Evolutionary conservation across 2,329 filamentous ascomycete species (phyloP).

Genomic region (Curvularia sp.): DNA sequence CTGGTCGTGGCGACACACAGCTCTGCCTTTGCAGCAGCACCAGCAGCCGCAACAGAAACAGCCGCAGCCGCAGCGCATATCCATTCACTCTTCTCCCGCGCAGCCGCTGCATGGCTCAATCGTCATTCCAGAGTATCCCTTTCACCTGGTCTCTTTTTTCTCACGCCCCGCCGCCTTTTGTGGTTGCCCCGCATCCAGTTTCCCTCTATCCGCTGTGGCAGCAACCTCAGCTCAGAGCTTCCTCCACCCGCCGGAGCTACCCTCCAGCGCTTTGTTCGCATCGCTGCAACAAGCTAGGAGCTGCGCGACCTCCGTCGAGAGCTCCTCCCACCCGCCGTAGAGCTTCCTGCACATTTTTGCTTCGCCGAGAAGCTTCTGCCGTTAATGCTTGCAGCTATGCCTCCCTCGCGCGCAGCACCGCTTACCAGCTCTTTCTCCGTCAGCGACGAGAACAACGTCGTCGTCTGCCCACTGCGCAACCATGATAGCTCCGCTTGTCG

Average conservation of each 20-base stretch:
- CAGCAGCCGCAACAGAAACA: neutral
- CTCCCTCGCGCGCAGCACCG: conserved; percentile 77
- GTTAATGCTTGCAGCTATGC: conserved; percentile 70
- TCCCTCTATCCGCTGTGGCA: conserved; percentile 19
- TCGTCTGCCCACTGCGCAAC: conserved; percentile 93
- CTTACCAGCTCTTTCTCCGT: conserved; percentile 91
- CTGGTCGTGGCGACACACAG: conserved; percentile 21
- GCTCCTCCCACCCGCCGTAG: conserved; percentile 3
- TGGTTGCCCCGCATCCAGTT: conserved; percentile 21
- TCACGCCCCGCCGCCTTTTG: conserved; percentile 16
- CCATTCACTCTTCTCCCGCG: conserved; percentile 2
- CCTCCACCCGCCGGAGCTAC: conserved; percentile 11
- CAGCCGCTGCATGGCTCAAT: conserved; percentile 7
- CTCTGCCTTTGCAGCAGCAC: conserved; percentile 8
- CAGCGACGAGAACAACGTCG: conserved; percentile 91
- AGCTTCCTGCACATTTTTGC: conserved; percentile 15
- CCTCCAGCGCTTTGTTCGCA: conserved; percentile 3
- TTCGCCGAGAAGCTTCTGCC: conserved; percentile 16
- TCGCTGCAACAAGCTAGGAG: conserved; percentile 6
- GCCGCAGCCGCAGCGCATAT: conserved; percentile 6
- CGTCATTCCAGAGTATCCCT: conserved; percentile 9
- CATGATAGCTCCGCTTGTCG: conserved; percentile 96
- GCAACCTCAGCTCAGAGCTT: conserved; percentile 18
- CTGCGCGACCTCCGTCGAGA: conserved; percentile 12
- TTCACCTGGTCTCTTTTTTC: conserved; percentile 10